phyloP scores from a whole-genome alignment of 2,329 filamentous ascomycete genomes.

The Ascochyta fabae region DNA sequence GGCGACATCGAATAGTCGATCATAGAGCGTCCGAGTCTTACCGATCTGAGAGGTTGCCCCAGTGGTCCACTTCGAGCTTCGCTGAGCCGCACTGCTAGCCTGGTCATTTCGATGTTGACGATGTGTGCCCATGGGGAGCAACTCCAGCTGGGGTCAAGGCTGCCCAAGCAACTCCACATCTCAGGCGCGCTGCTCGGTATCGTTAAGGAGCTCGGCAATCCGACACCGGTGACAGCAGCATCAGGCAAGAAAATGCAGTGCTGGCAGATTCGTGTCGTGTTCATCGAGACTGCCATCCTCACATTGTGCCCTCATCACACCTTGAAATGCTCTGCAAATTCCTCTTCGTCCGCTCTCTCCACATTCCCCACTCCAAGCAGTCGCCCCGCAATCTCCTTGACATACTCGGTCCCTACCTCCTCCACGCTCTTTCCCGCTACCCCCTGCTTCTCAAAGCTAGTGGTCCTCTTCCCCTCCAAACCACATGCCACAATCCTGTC shows the following conservation, averaged over 20 bases:
- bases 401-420: slow-evolving; percentile 51
- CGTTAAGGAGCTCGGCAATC: slow-evolving; percentile 11
- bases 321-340: slow-evolving; percentile 20
- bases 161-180: slow-evolving; percentile 1
- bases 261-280: background rate
- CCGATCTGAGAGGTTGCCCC: background rate
- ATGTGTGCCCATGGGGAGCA: slow-evolving; percentile 8
- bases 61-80: slow-evolving; percentile 21
- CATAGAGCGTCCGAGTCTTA: background rate
- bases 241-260: background rate
- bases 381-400: slow-evolving; percentile 46
- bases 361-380: slow-evolving; percentile 31
- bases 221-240: background rate
- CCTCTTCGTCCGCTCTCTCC: slow-evolving; percentile 24
- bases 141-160: slow-evolving; percentile 6
- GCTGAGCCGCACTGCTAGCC: slow-evolving; percentile 18
- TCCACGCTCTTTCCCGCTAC: slow-evolving; percentile 45
- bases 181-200: background rate
- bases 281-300: background rate
- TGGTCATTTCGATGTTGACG: background rate
- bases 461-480: slow-evolving; percentile 77
- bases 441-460: slow-evolving; percentile 70
- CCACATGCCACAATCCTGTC: slow-evolving; percentile 89
- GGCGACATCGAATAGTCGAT: background rate
- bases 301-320: background rate